Evolutionary conservation across 1,139 yeast species (phyloP).

Genomic region (Pichia sp.): DNA sequence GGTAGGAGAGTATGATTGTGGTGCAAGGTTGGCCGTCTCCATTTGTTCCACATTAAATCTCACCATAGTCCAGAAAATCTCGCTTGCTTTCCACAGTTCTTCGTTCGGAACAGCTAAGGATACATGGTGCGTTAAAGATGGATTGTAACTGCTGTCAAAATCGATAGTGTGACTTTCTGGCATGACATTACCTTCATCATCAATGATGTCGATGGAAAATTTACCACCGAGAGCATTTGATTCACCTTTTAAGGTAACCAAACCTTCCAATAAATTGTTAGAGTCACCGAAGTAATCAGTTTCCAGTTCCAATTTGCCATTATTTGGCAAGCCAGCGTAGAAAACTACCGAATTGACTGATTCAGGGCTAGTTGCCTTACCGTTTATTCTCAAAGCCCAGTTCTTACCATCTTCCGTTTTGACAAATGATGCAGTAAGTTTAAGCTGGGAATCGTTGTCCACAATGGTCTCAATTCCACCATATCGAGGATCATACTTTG

Average conservation of each 20-base stretch:
- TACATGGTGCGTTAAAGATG: constrained; percentile 53
- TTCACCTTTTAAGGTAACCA: constrained; percentile 43
- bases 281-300: constrained; percentile 19
- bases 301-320: constrained; percentile 26
- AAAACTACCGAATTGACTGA: constrained; percentile 61
- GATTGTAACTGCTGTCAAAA: constrained; percentile 36
- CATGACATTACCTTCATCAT: constrained; percentile 39
- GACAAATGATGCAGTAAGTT: constrained; percentile 64
- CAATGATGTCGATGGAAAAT: constrained; percentile 44
- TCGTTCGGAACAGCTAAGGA: constrained; percentile 68
- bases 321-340: constrained; percentile 71
- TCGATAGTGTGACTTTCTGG: constrained; percentile 30
- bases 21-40: constrained; percentile 28
- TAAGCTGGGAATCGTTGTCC: constrained; percentile 59
- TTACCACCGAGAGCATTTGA: constrained; percentile 48
- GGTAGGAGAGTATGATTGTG: constrained; percentile 33
- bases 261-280: constrained; percentile 18
- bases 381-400: constrained; percentile 70
- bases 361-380: constrained; percentile 47
- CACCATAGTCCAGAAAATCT: constrained; percentile 60
- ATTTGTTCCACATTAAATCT: constrained; percentile 59
- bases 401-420: constrained; percentile 60
- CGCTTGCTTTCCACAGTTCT: constrained; percentile 74
- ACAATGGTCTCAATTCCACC: constrained; percentile 80
- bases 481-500: constrained; percentile 70